Percentiles rank a stretch among this genome's conserved stretches.
Conservation (phyloP, 1,284 basidiomycete genomes). For the Apiotrichum porosum region DNA sequence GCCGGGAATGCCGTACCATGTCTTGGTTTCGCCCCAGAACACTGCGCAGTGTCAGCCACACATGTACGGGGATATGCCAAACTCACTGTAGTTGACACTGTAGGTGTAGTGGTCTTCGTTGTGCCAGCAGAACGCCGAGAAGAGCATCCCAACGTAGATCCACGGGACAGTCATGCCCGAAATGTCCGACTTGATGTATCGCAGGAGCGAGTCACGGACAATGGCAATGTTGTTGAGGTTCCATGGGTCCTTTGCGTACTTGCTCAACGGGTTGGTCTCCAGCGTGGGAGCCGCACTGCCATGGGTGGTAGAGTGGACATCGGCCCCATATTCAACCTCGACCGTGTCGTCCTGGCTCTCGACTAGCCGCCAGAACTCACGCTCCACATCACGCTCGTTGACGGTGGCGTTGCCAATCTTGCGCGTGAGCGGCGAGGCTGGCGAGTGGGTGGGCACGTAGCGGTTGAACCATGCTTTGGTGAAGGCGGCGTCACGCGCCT, state of each 20-base stretch:
- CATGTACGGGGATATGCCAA: no score
- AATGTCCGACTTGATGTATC: conserved; percentile 96
- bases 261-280: conserved; percentile 82
- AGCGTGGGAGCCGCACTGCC: conserved; percentile 94
- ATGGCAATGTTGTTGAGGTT: conserved; percentile 98
- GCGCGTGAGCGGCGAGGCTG: conserved; percentile 26
- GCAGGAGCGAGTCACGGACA: conserved; percentile 64
- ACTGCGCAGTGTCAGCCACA: conserved; percentile 57
- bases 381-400: conserved; percentile 85
- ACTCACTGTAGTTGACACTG: conserved; percentile 86
- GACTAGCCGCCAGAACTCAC: conserved; percentile 95
- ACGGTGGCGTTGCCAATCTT: conserved; percentile 62
- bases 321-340: conserved; percentile 97
- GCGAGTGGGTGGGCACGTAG: conserved; percentile 57
- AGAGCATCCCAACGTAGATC: conserved; percentile 99
- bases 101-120: conserved; percentile 99
- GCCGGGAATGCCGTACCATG: conserved; percentile 98
- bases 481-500: conserved; percentile 84
- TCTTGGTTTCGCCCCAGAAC: conserved; percentile 99
- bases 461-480: conserved; percentile 78
- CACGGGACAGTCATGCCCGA: conserved; percentile 99
- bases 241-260: conserved; percentile 89
- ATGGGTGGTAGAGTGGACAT: conserved; percentile 95
- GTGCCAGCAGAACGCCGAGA: conserved; percentile 99
- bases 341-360: conserved; percentile 85